These are phyloP conservation scores for Lachancea sp. DNA, from an alignment of 805 yeast genomes.

Conservation along the genomic window DNA sequence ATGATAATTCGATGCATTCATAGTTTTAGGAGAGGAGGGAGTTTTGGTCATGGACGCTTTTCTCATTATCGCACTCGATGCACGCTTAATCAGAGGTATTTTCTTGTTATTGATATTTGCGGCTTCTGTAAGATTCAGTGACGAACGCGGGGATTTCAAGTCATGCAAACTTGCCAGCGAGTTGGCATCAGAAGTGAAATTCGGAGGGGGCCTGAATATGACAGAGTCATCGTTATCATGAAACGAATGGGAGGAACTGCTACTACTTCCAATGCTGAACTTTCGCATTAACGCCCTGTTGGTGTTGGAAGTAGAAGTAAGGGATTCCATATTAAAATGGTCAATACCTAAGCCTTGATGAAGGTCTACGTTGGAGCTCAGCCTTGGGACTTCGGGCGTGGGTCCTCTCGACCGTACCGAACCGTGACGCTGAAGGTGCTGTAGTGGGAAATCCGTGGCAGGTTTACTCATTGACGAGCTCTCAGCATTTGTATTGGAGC, in stretches of 20 bases:
- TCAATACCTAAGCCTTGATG: slow-evolving; percentile 12
- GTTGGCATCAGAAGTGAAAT: neutral
- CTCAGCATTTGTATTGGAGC: neutral
- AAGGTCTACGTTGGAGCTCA: slow-evolving; percentile 6
- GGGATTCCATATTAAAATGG: neutral
- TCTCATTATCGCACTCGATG: slow-evolving; percentile 28
- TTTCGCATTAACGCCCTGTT: slow-evolving; percentile 13
- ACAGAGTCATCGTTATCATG: slow-evolving; percentile 7
- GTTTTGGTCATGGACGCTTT: slow-evolving; percentile 20
- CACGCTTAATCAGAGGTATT: slow-evolving; percentile 27
- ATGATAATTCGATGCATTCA: neutral
- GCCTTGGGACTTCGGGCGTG: slow-evolving; percentile 4
- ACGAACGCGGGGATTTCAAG: slow-evolving; percentile 7
- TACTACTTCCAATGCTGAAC: slow-evolving; percentile 16
- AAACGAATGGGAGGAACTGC: slow-evolving; percentile 14
- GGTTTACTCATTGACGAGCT: neutral
- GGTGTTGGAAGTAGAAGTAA: slow-evolving; percentile 1
- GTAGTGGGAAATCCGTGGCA: slow-evolving; percentile 5
- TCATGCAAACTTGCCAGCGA: slow-evolving; percentile 6
- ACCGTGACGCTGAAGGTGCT: slow-evolving; percentile 6
- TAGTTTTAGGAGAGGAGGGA: neutral
- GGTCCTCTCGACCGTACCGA: slow-evolving; percentile 2
- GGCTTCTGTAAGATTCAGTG: slow-evolving; percentile 6
- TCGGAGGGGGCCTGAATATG: slow-evolving; percentile 9
- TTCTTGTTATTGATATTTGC: slow-evolving; percentile 12